Conservation (phyloP, 768 basidiomycete species). For the Tremella fuciformis region DNA sequence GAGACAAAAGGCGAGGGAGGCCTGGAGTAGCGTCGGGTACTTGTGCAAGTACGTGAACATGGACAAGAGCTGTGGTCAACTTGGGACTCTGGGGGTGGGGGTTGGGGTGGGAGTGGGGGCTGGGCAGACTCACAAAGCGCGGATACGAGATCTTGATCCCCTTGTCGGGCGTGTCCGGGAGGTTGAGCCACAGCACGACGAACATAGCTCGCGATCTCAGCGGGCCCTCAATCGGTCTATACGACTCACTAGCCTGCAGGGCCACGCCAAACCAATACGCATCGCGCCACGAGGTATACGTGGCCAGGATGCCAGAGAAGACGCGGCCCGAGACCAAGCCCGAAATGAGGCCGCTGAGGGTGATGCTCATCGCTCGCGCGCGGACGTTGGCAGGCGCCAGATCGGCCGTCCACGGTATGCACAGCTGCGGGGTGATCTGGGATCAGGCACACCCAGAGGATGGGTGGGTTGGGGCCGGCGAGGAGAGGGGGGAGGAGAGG, state of each 20-base stretch:
- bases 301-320: constrained; percentile 59
- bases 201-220: constrained; percentile 55
- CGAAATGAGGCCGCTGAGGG: constrained; percentile 45
- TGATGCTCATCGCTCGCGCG: constrained; percentile 70
- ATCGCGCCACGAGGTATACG: constrained; percentile 68
- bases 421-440: constrained; percentile 56
- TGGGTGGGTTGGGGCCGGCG: not conserved
- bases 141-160: constrained; percentile 61
- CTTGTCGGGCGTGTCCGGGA: constrained; percentile 84
- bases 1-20: constrained; percentile 59
- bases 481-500: not conserved
- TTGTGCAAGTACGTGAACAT: constrained; percentile 75
- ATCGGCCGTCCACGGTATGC: constrained; percentile 75
- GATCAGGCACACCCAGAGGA: constrained; percentile 31
- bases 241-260: constrained; percentile 56
- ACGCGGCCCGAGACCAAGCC: constrained; percentile 46
- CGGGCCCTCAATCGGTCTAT: not conserved
- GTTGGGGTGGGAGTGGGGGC: too few species aligned
- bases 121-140: constrained; percentile 55
- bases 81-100: too few species aligned
- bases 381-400: constrained; percentile 71
- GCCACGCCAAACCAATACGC: constrained; percentile 77
- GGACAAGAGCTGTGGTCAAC: constrained; percentile 53
- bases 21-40: constrained; percentile 73
- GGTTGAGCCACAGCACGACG: constrained; percentile 60